A percentile compares a stretch with the other conserved stretches of the same genome.
Evolutionary conservation across 169 alveolate genomes (phyloP).

Genomic region (Plasmodium berghei): DNA sequence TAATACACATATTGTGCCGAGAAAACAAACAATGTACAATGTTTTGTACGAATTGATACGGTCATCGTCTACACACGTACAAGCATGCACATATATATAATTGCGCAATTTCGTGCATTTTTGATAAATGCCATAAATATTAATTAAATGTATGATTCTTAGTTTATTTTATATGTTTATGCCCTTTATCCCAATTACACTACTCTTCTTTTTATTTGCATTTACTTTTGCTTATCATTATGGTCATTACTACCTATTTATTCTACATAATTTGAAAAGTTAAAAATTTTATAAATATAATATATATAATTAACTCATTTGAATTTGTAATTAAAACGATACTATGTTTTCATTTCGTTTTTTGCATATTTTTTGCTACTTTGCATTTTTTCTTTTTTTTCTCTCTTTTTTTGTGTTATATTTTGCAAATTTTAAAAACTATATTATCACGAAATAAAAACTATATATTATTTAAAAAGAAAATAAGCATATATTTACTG

Average conservation of each 20-base stretch:
- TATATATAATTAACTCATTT: conserved; percentile 53
- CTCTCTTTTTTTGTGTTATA: conserved; percentile 11
- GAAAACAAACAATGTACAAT: too few relatives aligned
- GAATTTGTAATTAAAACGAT: conserved; percentile 68
- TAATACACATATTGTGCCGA: too few relatives aligned
- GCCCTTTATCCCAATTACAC: not conserved
- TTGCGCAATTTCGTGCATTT: not conserved
- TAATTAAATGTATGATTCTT: not conserved
- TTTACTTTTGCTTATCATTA: not conserved
- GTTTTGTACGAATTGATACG: too few relatives aligned
- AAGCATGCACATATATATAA: not conserved
- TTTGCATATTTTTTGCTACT: not conserved
- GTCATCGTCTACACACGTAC: too few relatives aligned
- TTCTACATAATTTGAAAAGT: conserved; percentile 23
- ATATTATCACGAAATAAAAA: too few relatives aligned
- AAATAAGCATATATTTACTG: too few relatives aligned
- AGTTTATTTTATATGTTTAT: not conserved
- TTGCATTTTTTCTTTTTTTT: conserved; percentile 3
- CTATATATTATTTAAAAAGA: too few relatives aligned
- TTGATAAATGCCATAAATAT: not conserved
- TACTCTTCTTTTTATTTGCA: not conserved
- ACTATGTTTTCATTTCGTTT: not conserved
- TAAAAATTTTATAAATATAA: conserved; percentile 40
- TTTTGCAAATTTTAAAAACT: too few relatives aligned
- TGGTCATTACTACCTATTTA: conserved; percentile 4